Percentiles rank a stretch among this genome's conserved stretches.
Conservation (phyloP, 352 stramenopile species). For the Globisporangium mamillatum region DNA sequence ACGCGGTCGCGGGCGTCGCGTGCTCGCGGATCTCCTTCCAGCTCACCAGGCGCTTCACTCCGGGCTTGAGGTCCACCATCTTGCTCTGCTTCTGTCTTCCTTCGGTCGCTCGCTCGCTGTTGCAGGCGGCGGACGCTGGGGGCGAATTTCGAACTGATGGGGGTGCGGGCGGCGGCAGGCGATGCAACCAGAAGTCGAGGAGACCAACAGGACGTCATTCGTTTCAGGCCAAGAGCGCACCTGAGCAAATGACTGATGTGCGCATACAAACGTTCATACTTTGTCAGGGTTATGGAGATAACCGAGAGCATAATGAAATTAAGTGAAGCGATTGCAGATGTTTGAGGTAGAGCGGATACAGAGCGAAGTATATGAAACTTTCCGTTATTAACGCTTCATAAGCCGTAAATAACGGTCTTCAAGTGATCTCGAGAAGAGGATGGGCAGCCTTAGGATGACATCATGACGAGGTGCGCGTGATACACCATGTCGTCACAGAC, state of each 20-base stretch:
- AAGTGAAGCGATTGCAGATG: not conserved
- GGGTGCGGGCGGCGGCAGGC: not conserved
- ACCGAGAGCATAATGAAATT: not conserved
- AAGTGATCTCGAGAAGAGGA: not conserved
- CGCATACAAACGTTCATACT: not conserved
- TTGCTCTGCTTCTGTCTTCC: not conserved
- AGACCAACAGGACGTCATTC: not conserved
- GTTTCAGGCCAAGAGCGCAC: not conserved
- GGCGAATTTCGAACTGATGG: constrained; percentile 8
- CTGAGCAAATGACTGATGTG: not conserved
- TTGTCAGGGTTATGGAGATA: not conserved
- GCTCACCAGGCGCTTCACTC: constrained; percentile 56
- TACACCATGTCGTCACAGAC: not conserved
- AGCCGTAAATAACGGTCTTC: not conserved
- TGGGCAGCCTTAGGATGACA: not conserved
- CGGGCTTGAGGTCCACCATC: constrained; percentile 72
- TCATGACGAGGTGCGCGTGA: constrained; percentile 2
- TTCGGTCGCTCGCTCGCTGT: not conserved
- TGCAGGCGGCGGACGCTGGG: not conserved
- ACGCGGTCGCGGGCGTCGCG: constrained; percentile 69
- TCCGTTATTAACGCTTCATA: not conserved
- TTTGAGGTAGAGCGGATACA: not conserved
- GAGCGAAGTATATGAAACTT: not conserved
- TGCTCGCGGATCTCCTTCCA: constrained; percentile 80
- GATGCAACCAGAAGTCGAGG: not conserved